These are phyloP conservation scores for Oleoguttula mirabilis DNA, from an alignment of 495 filamentous ascomycete species.

Conservation along the genomic window DNA sequence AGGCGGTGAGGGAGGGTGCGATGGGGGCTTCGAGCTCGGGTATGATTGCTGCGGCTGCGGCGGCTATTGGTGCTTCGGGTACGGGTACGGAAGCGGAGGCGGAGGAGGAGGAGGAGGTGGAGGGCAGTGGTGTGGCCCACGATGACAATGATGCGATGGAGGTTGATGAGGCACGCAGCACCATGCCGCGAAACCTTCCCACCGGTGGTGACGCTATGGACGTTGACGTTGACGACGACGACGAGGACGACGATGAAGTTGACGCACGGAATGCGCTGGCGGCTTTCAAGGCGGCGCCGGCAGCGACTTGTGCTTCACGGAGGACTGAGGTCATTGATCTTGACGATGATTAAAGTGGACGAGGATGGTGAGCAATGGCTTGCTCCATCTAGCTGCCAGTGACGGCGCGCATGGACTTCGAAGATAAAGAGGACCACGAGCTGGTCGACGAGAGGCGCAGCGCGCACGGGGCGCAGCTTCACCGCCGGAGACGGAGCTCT, in stretches of 20 bases:
- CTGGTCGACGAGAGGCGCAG: no score
- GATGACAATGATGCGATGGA: constrained; percentile 10
- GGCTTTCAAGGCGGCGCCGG: constrained; percentile 5
- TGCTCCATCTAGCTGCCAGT: no score
- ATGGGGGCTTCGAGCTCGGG: background rate
- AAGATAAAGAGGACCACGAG: no score
- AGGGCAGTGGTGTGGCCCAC: background rate
- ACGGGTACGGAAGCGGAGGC: background rate
- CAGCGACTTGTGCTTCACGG: background rate
- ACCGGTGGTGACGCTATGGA: constrained; percentile 6
- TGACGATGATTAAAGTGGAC: background rate
- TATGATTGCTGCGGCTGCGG: constrained; percentile 5
- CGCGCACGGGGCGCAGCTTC: no score
- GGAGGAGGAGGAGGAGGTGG: constrained; percentile 2
- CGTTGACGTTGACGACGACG: background rate
- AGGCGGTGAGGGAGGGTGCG: constrained; percentile 2
- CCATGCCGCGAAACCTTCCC: no score
- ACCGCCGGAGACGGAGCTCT: no score
- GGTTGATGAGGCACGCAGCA: constrained; percentile 1
- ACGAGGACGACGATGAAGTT: background rate
- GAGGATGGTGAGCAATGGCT: no score
- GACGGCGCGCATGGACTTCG: no score
- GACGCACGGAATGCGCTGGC: constrained; percentile 7
- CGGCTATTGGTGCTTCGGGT: no score
- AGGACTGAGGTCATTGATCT: background rate